Conservation (phyloP, 495 filamentous ascomycete species). For the Recurvomyces mirabilis region DNA sequence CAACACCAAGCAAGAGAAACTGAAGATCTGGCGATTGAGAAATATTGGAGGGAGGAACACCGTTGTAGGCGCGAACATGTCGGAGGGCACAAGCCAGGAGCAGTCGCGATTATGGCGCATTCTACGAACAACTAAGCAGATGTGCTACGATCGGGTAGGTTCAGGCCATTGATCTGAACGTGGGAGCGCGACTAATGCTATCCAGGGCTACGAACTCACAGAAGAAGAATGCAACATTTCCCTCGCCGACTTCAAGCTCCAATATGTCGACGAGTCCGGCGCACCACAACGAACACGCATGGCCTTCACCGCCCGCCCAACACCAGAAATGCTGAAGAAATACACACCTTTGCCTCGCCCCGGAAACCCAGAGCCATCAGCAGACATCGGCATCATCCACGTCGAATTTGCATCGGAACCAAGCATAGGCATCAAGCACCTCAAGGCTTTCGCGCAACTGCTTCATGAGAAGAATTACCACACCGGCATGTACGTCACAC, state of each 20-base stretch:
- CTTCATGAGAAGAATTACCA: conserved; percentile 66
- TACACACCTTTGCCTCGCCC: conserved; percentile 46
- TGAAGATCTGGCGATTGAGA: no score
- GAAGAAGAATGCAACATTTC: conserved; percentile 79
- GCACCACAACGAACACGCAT: conserved; percentile 67
- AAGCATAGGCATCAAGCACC: conserved; percentile 77
- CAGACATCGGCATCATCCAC: conserved; percentile 79
- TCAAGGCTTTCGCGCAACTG: conserved; percentile 75
- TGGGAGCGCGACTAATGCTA: conserved; percentile 15
- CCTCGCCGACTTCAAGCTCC: conserved; percentile 57
- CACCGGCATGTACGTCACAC: conserved; percentile 79
- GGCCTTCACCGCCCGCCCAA: conserved; percentile 75
- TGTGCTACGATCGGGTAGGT: conserved; percentile 31
- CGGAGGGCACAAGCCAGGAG: no score
- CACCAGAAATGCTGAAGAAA: conserved; percentile 68
- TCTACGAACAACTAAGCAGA: conserved; percentile 27
- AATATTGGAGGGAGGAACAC: no score
- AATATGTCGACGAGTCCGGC: conserved; percentile 59
- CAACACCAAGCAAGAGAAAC: no score
- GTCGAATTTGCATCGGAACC: conserved; percentile 77
- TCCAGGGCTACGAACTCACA: conserved; percentile 79
- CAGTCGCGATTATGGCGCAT: conserved; percentile 25
- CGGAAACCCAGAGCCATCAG: conserved; percentile 37
- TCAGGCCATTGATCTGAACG: background rate
- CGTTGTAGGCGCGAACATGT: no score